Percentiles rank a stretch among this genome's conserved stretches.
phyloP scores from a whole-genome alignment of 768 basidiomycete species.

The Suillus paluster region DNA sequence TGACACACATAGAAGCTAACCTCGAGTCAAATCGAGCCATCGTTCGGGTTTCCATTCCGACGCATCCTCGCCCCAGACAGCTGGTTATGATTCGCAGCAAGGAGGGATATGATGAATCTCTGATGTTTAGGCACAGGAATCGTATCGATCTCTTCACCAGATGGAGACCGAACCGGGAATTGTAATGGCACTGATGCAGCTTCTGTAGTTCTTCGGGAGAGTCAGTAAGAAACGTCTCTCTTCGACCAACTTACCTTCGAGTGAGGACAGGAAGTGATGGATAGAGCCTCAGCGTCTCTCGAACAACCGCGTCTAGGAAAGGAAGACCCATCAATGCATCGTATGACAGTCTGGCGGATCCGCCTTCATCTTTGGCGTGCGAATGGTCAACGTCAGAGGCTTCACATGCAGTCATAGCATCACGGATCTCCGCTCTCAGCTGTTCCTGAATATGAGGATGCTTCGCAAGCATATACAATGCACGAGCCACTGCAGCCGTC shows the following conservation, averaged over 20 bases:
- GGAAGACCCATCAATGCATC: slow-evolving; percentile 42
- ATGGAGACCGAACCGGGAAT: slow-evolving; percentile 16
- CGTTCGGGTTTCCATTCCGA: slow-evolving; percentile 52
- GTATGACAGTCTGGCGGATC: slow-evolving; percentile 42
- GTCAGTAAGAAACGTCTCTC: background rate
- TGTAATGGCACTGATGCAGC: slow-evolving; percentile 44
- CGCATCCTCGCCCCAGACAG: slow-evolving; percentile 48
- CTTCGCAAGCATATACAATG: slow-evolving; percentile 38
- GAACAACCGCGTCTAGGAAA: slow-evolving; percentile 43
- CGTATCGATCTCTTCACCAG: slow-evolving; percentile 22
- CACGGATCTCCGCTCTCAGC: slow-evolving; percentile 40
- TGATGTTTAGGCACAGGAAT: slow-evolving; percentile 47
- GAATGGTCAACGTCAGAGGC: slow-evolving; percentile 14
- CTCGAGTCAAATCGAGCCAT: slow-evolving; percentile 38
- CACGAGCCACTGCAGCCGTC: slow-evolving; percentile 42
- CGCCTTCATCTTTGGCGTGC: background rate
- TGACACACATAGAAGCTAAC: background rate
- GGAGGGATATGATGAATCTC: slow-evolving; percentile 46
- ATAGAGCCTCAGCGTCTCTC: slow-evolving; percentile 47
- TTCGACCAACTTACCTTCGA: slow-evolving; percentile 39
- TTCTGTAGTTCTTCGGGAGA: slow-evolving; percentile 36
- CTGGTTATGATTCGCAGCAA: slow-evolving; percentile 46
- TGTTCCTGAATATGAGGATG: slow-evolving; percentile 44
- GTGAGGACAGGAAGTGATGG: slow-evolving; percentile 46
- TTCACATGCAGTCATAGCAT: slow-evolving; percentile 18